Conservation (phyloP, 371 early-diverging fungal species). For the Mortierella polycephala region DNA sequence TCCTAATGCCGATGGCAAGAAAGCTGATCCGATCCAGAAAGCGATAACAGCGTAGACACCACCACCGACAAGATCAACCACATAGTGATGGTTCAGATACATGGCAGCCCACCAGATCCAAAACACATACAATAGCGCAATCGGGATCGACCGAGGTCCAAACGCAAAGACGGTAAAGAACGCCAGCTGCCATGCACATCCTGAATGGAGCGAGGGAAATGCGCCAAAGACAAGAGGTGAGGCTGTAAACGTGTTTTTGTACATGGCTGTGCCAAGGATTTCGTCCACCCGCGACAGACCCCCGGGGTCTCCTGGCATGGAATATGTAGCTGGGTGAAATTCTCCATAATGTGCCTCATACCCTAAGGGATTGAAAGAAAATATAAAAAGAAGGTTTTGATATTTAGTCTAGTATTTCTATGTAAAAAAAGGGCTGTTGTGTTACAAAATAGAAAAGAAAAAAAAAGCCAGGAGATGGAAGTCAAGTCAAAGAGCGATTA, state of each 20-base stretch:
- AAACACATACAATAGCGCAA: conserved; percentile 61
- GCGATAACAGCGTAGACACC: conserved; percentile 66
- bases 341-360: conserved; percentile 67
- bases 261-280: conserved; percentile 70
- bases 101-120: conserved; percentile 84
- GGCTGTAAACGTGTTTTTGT: conserved; percentile 69
- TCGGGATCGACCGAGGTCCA: conserved; percentile 59
- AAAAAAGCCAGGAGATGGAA: not conserved
- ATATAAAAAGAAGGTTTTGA: conserved; percentile 1
- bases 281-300: conserved; percentile 75
- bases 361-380: conserved; percentile 55
- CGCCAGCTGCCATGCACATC: conserved; percentile 70
- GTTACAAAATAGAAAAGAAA: not conserved
- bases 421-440: not conserved
- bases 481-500: too few relatives aligned
- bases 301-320: conserved; percentile 77
- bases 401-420: not conserved
- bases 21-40: conserved; percentile 55
- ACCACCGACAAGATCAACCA: conserved; percentile 79
- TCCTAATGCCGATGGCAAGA: conserved; percentile 21
- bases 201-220: conserved; percentile 79
- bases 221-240: conserved; percentile 82
- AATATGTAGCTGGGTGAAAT: conserved; percentile 67
- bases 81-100: conserved; percentile 79
- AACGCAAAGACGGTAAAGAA: conserved; percentile 63